Conservation (phyloP, 2,329 filamentous ascomycete species). For the Colletotrichum sp. region DNA sequence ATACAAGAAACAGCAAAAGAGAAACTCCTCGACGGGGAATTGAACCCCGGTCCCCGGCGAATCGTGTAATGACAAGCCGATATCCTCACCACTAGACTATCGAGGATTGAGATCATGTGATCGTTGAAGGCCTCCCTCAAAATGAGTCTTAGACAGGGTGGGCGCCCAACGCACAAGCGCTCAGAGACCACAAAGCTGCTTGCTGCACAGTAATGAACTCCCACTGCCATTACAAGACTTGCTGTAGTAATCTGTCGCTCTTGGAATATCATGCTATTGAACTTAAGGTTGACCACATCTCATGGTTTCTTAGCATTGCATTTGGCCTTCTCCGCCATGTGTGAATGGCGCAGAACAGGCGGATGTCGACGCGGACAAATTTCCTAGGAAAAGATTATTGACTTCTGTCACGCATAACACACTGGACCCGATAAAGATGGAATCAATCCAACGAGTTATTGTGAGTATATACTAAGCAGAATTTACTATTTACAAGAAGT, state of each 20-base stretch:
- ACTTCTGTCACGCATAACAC: neutral
- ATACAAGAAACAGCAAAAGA: neutral
- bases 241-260: neutral
- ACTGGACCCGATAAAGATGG: fast-evolving
- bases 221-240: neutral
- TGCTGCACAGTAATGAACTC: fast-evolving
- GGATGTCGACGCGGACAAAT: too few relatives aligned
- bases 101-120: neutral
- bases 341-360: neutral
- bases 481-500: neutral
- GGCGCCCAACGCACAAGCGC: fast-evolving
- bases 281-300: fast-evolving
- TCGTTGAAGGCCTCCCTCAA: fast-evolving
- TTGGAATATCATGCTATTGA: neutral
- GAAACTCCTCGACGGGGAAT: constrained; percentile 15
- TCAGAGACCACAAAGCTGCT: neutral
- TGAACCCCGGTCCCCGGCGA: constrained; percentile 22
- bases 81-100: constrained; percentile 22
- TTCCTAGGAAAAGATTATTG: too few relatives aligned
- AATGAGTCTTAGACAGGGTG: fast-evolving
- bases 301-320: neutral
- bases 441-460: neutral
- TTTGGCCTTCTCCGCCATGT: neutral
- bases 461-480: neutral
- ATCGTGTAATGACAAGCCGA: constrained; percentile 6